Evolutionary conservation across 257 asterid species (phyloP), one percentile per base, ranked within the genome.

Genomic region (Solanum bukasovii): DNA sequence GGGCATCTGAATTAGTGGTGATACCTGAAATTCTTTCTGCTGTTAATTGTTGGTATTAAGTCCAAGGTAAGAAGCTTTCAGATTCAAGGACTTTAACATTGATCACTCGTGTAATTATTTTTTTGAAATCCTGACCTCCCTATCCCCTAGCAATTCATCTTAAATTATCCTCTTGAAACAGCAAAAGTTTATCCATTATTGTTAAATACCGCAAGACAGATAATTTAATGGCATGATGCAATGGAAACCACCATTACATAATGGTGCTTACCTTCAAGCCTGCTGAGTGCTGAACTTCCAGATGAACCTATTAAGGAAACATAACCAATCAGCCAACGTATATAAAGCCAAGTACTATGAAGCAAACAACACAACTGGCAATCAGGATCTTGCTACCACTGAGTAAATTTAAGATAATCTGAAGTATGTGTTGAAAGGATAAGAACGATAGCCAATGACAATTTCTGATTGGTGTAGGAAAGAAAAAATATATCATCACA

Each of bases 241-340:
- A 31, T 21, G 13, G 42, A 82, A 25, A 49, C 6, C 5, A 49
- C 70, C 86, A 29, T 49, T 16, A 10, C 70, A 49, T 49, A 31
- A 49, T 27, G 85, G 70, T 49, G 31, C 21, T 49, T 82, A 82
- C 86, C 86, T 5, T 82, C 44, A 82, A 82, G 70, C 86, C 86
- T 82, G 86, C 86, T 29, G 86, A 82, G 42, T 82, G 21, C 86
- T 46, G 71, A 82, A 82, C 21, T 82, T 82, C 86, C 86, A 49
- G 86, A 82, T 18, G 86, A 18, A 82, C 86, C 86, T 82, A 82
- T 82, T 52, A 29, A 18, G 20, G 44, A 6, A 49, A 82, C 9
- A 29, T 29, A 21, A 29, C 20, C 42, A 49, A 49, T 82, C 86
- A 82, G 70, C 31, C 71, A 49, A 82, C 23, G 4, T 81, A 29